phyloP scores from a whole-genome alignment of 257 asterid species.

The Fraxinus cuspidata region DNA sequence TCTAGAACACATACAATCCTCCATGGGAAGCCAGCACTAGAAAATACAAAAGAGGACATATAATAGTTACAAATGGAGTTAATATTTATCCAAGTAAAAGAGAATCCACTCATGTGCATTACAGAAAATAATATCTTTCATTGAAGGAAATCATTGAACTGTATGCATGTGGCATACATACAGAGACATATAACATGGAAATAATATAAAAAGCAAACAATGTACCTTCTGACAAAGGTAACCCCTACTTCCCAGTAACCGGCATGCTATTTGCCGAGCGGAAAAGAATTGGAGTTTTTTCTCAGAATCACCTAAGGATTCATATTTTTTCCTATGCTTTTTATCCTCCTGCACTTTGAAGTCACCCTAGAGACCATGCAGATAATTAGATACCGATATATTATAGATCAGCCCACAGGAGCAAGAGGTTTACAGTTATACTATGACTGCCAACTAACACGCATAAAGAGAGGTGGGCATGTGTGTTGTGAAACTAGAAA shows the following conservation, averaged over 20 bases:
- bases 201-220: conserved; percentile 7
- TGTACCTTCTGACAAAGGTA: conserved; percentile 93
- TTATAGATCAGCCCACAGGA: background rate
- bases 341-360: conserved; percentile 91
- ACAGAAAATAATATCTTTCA: conserved; percentile 10
- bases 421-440: background rate
- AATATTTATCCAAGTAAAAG: background rate
- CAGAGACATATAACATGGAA: conserved; percentile 11
- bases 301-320: conserved; percentile 63
- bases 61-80: background rate
- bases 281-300: conserved; percentile 86
- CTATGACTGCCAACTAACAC: background rate
- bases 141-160: conserved; percentile 19
- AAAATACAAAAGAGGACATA: conserved; percentile 23
- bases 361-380: conserved; percentile 61
- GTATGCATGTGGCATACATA: conserved; percentile 19
- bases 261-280: conserved; percentile 95
- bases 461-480: background rate
- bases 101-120: conserved; percentile 3
- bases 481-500: background rate
- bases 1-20: conserved; percentile 85
- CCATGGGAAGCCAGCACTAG: conserved; percentile 88
- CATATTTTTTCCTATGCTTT: conserved; percentile 81
- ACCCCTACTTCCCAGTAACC: conserved; percentile 91
- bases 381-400: background rate